A percentile compares a stretch with the other conserved stretches of the same genome.
Evolutionary conservation across 1,284 basidiomycete genomes (phyloP).

Genomic region (Crucibulum cyathiforme): DNA sequence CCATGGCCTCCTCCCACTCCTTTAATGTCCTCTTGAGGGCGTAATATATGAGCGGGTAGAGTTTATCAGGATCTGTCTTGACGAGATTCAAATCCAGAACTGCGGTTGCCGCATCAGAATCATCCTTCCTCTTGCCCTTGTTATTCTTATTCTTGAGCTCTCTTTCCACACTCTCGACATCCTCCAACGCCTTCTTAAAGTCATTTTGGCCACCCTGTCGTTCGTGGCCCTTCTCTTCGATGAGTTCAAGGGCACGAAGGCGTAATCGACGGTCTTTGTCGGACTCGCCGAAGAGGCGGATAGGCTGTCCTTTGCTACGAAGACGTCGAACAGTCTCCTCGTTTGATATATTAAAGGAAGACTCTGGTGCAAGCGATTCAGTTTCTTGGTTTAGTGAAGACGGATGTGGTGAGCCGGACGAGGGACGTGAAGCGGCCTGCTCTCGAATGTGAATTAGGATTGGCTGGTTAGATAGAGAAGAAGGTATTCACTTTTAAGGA

Average conservation of each 20-base stretch:
- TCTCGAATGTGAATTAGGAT: slow-evolving; percentile 55
- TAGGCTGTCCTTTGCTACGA: slow-evolving; percentile 91
- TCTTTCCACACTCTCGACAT: slow-evolving; percentile 86
- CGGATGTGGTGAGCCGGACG: slow-evolving; percentile 50
- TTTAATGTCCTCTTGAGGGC: slow-evolving; percentile 91
- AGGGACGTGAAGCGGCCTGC: slow-evolving; percentile 50
- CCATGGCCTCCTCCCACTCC: slow-evolving; percentile 96
- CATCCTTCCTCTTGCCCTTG: slow-evolving; percentile 72
- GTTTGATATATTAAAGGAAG: slow-evolving; percentile 88
- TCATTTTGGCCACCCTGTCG: slow-evolving; percentile 87
- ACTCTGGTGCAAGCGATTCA: slow-evolving; percentile 60
- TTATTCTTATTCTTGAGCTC: slow-evolving; percentile 65
- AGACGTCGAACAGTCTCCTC: slow-evolving; percentile 91
- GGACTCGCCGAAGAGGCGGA: slow-evolving; percentile 93
- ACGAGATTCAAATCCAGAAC: slow-evolving; percentile 82
- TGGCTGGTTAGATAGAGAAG: slow-evolving; percentile 3
- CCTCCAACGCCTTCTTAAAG: slow-evolving; percentile 91
- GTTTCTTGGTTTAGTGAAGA: slow-evolving; percentile 37
- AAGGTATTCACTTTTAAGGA: slow-evolving; percentile 49
- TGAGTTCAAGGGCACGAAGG: slow-evolving; percentile 90
- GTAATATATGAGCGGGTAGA: slow-evolving; percentile 98
- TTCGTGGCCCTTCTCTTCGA: slow-evolving; percentile 86
- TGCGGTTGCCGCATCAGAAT: slow-evolving; percentile 51
- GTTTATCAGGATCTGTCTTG: slow-evolving; percentile 93
- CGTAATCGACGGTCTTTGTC: slow-evolving; percentile 93